These are phyloP conservation scores for Saturnispora zaruensis DNA, from an alignment of 805 yeast species.

Conservation along the genomic window DNA sequence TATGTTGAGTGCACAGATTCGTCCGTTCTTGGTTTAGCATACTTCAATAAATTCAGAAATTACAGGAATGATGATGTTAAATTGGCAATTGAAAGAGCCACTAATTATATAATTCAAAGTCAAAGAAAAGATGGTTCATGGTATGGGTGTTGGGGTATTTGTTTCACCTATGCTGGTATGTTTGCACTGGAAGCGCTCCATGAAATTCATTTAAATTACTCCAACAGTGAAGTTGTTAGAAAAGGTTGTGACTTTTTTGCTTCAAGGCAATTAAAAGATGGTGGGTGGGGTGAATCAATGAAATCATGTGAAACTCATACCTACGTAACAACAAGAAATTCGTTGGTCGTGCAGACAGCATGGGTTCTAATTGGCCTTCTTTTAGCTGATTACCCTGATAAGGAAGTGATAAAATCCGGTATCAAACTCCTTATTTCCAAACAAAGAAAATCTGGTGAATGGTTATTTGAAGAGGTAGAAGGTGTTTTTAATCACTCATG, in stretches of 20 bases:
- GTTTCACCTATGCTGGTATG: conserved; percentile 94
- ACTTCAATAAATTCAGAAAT: conserved; percentile 56
- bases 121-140: conserved; percentile 85
- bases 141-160: conserved; percentile 99
- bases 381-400: conserved; percentile 72
- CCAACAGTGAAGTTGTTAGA: conserved; percentile 50
- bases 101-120: conserved; percentile 55
- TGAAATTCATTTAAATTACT: conserved; percentile 56
- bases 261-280: conserved; percentile 69
- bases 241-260: conserved; percentile 83
- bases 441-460: conserved; percentile 73
- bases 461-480: conserved; percentile 77
- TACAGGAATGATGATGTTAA: conserved; percentile 62
- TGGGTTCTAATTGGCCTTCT: conserved; percentile 86
- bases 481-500: conserved; percentile 92
- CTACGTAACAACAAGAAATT: conserved; percentile 51
- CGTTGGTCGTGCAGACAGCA: conserved; percentile 81
- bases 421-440: conserved; percentile 51
- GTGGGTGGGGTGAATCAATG: conserved; percentile 98
- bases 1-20: conserved; percentile 98
- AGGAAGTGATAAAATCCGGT: conserved; percentile 53
- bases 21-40: conserved; percentile 77
- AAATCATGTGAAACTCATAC: conserved; percentile 74
- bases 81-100: conserved; percentile 64
- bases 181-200: conserved; percentile 90